Conservation (phyloP, 495 filamentous ascomycete genomes). For the Neurospora sp. region DNA sequence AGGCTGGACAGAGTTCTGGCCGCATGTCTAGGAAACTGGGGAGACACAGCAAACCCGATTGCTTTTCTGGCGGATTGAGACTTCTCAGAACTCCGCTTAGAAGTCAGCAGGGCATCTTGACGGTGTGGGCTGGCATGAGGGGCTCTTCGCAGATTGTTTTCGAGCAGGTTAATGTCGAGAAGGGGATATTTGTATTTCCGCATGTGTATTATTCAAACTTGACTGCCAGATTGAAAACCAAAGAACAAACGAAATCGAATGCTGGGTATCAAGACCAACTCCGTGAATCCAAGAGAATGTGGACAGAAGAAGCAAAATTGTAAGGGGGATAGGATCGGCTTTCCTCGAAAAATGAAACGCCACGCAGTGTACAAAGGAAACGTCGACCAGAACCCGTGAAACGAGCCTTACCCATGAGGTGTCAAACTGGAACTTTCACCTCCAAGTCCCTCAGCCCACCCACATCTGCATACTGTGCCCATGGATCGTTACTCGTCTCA, state of each 20-base stretch:
- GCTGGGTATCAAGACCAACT: neutral
- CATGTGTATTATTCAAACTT: neutral
- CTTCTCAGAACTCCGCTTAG: neutral
- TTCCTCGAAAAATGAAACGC: no score
- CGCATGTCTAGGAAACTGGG: neutral
- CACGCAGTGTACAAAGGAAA: neutral
- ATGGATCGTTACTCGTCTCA: conserved; percentile 13
- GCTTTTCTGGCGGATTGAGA: neutral
- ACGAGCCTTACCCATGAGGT: neutral
- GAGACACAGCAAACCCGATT: neutral
- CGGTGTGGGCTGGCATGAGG: neutral
- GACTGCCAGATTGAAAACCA: neutral
- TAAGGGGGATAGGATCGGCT: no score
- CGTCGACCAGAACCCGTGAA: neutral
- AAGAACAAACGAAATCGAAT: neutral
- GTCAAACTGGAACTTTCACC: neutral
- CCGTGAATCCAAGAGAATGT: neutral
- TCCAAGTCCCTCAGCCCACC: conserved; percentile 20
- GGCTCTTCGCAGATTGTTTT: neutral
- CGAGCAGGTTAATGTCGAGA: neutral
- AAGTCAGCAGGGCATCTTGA: neutral
- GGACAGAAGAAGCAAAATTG: neutral
- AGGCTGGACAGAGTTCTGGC: neutral
- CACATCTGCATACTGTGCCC: conserved; percentile 24
- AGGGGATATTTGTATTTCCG: neutral